Base-by-base conservation (phyloP, 805 yeast species). In the Blastobotrys americana region DNA sequence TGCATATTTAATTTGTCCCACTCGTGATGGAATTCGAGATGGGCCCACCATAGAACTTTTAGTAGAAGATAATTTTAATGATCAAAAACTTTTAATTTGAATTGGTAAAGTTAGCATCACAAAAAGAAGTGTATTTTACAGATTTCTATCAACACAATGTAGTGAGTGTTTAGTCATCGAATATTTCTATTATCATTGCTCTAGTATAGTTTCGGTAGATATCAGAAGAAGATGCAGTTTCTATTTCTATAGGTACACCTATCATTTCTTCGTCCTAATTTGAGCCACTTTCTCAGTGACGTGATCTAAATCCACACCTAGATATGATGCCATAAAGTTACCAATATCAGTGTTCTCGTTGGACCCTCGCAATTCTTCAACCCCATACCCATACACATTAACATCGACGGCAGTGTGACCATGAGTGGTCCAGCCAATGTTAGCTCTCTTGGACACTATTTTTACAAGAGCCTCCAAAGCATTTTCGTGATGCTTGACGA, bases 371-470 rank as follows among this genome's bases (percentile, higher is more conserved):
- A 88, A 68, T 20, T 45, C 67, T 20, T 73, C 76, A 55, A 82
- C 82, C 25, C 88, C 74, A 60, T 81, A 74, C 0, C 83, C 96
- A 60, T 89, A 89, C 40, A 90, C 84, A 58, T 90, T 89, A 10
- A 41, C 56, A 64, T 89, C 97, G 13, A 89, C 96, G 0, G 96
- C 96, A 17, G 95, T 81, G 63, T 89, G 97, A 23, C 97, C 97
- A 57, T 87, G 95, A 0, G 97, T 89, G 6, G 95, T 73, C 96
- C 96, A 89, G n/a, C 96, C 97, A 15, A 87, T 77, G 63, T 84
- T 84, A 0, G 97, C 87, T 51, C 95, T 76, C n/a, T 66, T 57
- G 0, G 95, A 83, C 8, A 87, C 74, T 74, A 89, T 74, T 44
- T 79, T 72, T 57, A 84, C 82, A 45, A 87, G 63, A 34, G 71